Conservation (phyloP, 1,139 yeast genomes). For the Pneumocystis canis region DNA sequence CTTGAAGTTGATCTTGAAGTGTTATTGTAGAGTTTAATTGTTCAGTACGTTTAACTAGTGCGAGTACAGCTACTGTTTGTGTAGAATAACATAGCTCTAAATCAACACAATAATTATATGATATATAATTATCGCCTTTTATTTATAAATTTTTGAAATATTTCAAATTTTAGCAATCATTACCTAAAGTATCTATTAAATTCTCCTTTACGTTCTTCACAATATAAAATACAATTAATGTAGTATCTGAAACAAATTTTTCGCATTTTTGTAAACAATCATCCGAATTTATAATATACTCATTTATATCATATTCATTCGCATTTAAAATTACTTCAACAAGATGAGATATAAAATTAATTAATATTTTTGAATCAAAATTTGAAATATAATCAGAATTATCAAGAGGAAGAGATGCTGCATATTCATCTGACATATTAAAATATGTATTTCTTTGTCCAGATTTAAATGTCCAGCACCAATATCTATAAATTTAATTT, state of each 20-base stretch:
- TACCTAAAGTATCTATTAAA: neutral
- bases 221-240: neutral
- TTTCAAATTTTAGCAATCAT: neutral
- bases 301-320: neutral
- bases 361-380: neutral
- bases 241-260: neutral
- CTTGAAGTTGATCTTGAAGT: conserved; percentile 8
- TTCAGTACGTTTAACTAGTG: conserved; percentile 7
- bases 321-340: neutral
- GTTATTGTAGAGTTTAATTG: conserved; percentile 1
- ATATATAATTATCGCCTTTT: neutral
- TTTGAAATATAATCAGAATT: neutral
- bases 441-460: neutral
- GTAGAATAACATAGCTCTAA: conserved; percentile 3
- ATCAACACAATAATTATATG: conserved; percentile 1
- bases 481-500: neutral
- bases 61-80: conserved; percentile 6
- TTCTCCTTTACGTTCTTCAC: neutral
- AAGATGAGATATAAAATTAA: neutral
- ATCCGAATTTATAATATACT: neutral
- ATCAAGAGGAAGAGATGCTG: neutral
- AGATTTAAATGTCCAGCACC: neutral
- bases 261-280: neutral
- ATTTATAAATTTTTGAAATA: neutral
- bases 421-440: neutral